phyloP scores from a whole-genome alignment of 345 rosid genomes.

The Anastatica hierochuntica region DNA sequence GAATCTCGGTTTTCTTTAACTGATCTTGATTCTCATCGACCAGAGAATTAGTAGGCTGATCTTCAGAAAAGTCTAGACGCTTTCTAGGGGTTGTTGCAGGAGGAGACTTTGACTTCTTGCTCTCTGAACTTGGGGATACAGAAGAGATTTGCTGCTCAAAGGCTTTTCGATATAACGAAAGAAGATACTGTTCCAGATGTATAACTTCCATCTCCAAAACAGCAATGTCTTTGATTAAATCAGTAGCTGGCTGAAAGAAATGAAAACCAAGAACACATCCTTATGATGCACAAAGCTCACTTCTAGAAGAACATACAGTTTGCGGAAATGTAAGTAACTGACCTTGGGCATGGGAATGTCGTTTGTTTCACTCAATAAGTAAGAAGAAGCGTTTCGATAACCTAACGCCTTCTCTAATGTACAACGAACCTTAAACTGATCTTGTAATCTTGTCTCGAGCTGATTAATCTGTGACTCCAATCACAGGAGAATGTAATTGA shows the following conservation, averaged over 20 bases:
- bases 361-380: conserved; percentile 17
- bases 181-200: conserved; percentile 84
- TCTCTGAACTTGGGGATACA: conserved; percentile 39
- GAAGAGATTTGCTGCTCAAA: conserved; percentile 61
- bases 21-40: conserved; percentile 24
- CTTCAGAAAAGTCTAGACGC: conserved; percentile 31
- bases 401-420: conserved; percentile 82
- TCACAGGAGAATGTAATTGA: neutral
- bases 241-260: conserved; percentile 56
- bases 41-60: conserved; percentile 28
- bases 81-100: conserved; percentile 36
- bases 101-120: conserved; percentile 41
- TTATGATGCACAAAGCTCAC: neutral
- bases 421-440: conserved; percentile 64
- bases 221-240: conserved; percentile 77
- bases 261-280: neutral
- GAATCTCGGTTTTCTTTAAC: conserved; percentile 26
- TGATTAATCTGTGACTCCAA: conserved; percentile 51
- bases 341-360: conserved; percentile 60
- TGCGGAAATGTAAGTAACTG: conserved; percentile 9
- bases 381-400: conserved; percentile 39
- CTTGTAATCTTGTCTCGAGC: conserved; percentile 73
- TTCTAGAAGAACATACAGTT: conserved; percentile 3
- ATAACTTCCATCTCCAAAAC: conserved; percentile 88
- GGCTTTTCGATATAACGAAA: conserved; percentile 70